Percentiles rank a stretch among this genome's conserved stretches.
Evolutionary conservation across 352 stramenopile species (phyloP).

Genomic region (Elongisporangium anandrum): DNA sequence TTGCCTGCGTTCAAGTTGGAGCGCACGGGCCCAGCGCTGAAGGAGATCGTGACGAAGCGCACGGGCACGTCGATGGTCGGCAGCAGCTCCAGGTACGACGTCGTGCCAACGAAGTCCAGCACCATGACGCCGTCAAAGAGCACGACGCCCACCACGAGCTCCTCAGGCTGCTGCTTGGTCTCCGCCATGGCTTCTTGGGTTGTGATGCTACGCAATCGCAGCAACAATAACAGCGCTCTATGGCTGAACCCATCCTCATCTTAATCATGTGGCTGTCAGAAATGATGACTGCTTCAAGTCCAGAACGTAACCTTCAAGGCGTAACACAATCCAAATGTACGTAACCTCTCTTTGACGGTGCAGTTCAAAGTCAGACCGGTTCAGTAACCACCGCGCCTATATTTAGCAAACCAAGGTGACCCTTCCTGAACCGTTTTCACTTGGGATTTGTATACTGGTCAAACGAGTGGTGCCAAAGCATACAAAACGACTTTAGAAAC

Average conservation of each 20-base stretch:
- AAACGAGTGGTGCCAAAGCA: neutral
- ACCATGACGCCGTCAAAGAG: constrained; percentile 55
- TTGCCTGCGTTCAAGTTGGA: constrained; percentile 22
- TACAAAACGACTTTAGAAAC: neutral
- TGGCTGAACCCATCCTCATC: neutral
- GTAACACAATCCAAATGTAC: neutral
- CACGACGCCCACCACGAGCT: constrained; percentile 44
- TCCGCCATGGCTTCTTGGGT: neutral
- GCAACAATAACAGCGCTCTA: neutral
- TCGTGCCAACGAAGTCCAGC: constrained; percentile 56
- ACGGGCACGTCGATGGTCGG: constrained; percentile 32
- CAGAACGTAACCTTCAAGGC: neutral
- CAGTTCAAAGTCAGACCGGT: neutral
- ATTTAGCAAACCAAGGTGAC: neutral
- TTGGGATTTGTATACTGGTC: neutral
- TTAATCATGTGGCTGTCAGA: neutral
- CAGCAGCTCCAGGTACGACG: constrained; percentile 56
- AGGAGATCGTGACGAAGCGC: constrained; percentile 48
- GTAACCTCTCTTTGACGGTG: neutral
- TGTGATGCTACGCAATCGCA: neutral
- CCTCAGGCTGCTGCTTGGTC: neutral
- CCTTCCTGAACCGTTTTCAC: neutral
- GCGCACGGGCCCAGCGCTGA: constrained; percentile 25
- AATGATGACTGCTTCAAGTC: neutral
- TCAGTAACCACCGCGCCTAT: neutral